A percentile compares a stretch with the other conserved stretches of the same genome.
Evolutionary conservation across 2,329 filamentous ascomycete species (phyloP).

Genomic region (Tolypocladium amazonense): DNA sequence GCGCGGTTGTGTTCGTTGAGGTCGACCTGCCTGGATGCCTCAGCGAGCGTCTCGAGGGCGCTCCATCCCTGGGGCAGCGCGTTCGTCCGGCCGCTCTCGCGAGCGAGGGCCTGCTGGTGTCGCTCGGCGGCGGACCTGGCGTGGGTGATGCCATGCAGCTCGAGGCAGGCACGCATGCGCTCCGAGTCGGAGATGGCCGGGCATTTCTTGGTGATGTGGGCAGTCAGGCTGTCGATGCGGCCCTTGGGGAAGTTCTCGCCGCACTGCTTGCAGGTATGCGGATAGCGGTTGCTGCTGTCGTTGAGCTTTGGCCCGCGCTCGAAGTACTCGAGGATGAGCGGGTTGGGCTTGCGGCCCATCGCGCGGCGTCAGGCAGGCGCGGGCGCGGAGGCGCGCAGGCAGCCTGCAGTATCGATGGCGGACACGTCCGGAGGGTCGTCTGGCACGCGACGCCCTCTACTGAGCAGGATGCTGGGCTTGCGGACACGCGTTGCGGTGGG

Average conservation of each 20-base stretch:
- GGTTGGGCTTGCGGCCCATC: conserved; percentile 79
- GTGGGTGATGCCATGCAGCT: conserved; percentile 59
- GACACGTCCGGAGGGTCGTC: background rate
- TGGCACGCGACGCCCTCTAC: background rate
- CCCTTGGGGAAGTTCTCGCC: conserved; percentile 87
- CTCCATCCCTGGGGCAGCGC: conserved; percentile 55
- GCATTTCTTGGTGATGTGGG: conserved; percentile 79
- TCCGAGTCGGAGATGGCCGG: conserved; percentile 66
- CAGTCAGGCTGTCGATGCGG: conserved; percentile 70
- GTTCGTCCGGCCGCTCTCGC: conserved; percentile 17
- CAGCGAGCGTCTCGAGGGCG: conserved; percentile 75
- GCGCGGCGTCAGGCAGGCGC: conserved; percentile 7
- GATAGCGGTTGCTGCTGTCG: conserved; percentile 85
- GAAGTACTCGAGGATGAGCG: conserved; percentile 80
- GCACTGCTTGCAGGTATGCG: conserved; percentile 81
- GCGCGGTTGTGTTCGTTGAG: conserved; percentile 49
- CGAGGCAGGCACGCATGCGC: conserved; percentile 62
- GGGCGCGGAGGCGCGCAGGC: background rate
- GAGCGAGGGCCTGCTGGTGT: conserved; percentile 13
- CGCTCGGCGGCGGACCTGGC: conserved; percentile 23
- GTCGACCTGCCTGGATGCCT: conserved; percentile 75
- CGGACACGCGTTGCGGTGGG: conserved; percentile 1
- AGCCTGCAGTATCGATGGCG: background rate
- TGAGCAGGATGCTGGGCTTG: background rate
- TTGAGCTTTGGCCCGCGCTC: conserved; percentile 75